Base-by-base conservation (phyloP, 2,329 filamentous ascomycete species). In the Rugonectria rugulosa region DNA sequence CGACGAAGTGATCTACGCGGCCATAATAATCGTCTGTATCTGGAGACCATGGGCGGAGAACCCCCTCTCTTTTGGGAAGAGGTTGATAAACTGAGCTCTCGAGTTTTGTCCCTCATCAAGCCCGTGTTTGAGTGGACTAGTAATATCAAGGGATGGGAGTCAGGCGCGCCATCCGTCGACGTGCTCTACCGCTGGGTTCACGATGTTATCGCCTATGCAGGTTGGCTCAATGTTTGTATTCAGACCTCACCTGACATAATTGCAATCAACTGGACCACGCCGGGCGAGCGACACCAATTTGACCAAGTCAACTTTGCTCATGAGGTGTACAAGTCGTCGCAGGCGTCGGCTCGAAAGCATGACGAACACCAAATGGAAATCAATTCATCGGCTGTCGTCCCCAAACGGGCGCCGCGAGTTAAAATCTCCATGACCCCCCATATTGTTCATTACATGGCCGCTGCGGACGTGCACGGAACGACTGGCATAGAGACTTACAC, bases 351-450 rank as follows among this genome's bases (percentile, higher is more conserved):
- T 12, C 17, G 17, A 11, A 11, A 17, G 8, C 6, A 27, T 15
- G 29, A 43, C 12, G 24, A 42, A 19, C 38, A 24, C 8, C 34
- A 55, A 34, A 34, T 42, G 15, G 15, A 9, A 2, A 38, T 42
- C 4, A 41, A 44, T 10, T 41, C n/a, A 5, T 32, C 48, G 27
- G 31, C 31, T 2, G n/a, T 23, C 1, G 29, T 40, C 6, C 29
- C 15, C 12, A 46, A 56, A 3, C 63, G 49, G 32, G 23, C 45
- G 23, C 61, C 68, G 6, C 66, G 72, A n/a, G 64, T 74, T 27
- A 73, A 73, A 56, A 69, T 74, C n/a, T 66, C 65, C 3, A 62
- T 68, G 3, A 56, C 58, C 2, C 72, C 72, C 4, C 55, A 56
- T 17, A 65, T 73, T 19, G 40, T 60, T 36, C 64, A 62, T 11